phyloP scores from a whole-genome alignment of 2,329 filamentous ascomycete species.

The Fusarium vanettenii region DNA sequence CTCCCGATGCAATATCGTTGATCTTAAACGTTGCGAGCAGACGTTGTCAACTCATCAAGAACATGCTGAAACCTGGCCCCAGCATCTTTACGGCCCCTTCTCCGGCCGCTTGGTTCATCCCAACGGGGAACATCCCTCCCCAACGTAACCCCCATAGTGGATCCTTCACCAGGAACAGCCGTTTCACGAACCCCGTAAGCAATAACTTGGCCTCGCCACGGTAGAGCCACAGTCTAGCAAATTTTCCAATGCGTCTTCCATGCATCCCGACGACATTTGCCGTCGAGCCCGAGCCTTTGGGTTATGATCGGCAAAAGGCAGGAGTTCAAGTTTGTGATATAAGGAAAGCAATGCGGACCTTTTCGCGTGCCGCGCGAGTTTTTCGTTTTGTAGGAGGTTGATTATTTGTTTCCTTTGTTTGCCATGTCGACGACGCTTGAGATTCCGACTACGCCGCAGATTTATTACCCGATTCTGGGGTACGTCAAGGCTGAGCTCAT shows the following conservation, averaged over 20 bases:
- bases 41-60: background rate
- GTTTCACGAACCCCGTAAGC: conserved; percentile 18
- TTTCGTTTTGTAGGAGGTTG: background rate
- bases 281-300: background rate
- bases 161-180: background rate
- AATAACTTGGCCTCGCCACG: conserved; percentile 3
- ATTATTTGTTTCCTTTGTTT: conserved; percentile 11
- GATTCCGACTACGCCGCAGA: conserved; percentile 27
- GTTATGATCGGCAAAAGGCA: conserved; percentile 20
- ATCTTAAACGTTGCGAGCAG: background rate
- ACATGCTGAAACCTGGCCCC: background rate
- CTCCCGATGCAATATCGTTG: background rate
- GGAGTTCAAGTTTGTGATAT: conserved; percentile 12
- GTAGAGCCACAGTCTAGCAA: background rate
- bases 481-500: conserved; percentile 45
- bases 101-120: background rate
- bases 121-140: background rate
- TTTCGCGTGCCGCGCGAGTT: background rate
- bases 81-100: background rate
- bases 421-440: conserved; percentile 8
- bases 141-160: conserved; percentile 18
- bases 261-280: background rate
- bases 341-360: conserved; percentile 15
- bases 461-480: conserved; percentile 30
- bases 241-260: background rate